Evolutionary conservation across 768 basidiomycete genomes (phyloP).

Genomic region (Naganishia onofrii): DNA sequence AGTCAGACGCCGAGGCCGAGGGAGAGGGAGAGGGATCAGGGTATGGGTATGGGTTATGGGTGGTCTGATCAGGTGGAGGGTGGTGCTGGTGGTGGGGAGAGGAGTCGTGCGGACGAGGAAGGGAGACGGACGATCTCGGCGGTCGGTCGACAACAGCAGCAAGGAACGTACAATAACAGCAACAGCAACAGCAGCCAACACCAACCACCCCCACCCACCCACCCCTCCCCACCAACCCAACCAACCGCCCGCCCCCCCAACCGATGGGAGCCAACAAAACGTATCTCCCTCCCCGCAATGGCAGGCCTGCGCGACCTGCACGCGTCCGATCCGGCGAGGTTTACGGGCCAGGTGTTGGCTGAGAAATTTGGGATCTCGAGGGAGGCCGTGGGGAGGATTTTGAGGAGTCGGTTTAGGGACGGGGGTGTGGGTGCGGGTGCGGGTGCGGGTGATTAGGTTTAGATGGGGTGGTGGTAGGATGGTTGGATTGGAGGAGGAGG

Average conservation of each 20-base stretch:
- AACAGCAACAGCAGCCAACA: background rate
- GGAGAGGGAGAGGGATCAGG: background rate
- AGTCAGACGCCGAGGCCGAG: background rate
- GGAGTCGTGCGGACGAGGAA: background rate
- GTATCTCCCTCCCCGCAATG: slow-evolving; percentile 80
- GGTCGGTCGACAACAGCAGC: background rate
- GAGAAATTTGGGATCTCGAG: slow-evolving; percentile 73
- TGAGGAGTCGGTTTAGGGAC: slow-evolving; percentile 58
- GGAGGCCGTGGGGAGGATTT: slow-evolving; percentile 74
- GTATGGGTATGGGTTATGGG: too few species aligned
- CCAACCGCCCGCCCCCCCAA: background rate
- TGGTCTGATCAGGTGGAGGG: slow-evolving; percentile 3
- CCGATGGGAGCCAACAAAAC: slow-evolving; percentile 73
- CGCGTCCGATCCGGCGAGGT: slow-evolving; percentile 62
- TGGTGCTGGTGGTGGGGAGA: too few species aligned
- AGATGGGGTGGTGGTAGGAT: too few species aligned
- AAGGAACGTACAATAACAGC: background rate
- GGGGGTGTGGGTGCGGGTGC: too few species aligned
- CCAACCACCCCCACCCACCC: background rate
- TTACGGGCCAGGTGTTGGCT: slow-evolving; percentile 67
- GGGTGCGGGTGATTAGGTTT: too few species aligned
- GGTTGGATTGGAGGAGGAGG: too few species aligned
- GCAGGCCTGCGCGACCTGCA: slow-evolving; percentile 70
- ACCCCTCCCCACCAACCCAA: background rate
- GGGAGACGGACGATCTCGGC: too few species aligned